Evolutionary conservation across 2,329 filamentous ascomycete genomes (phyloP).

Genomic region (Neophaeococcomyces aloes): DNA sequence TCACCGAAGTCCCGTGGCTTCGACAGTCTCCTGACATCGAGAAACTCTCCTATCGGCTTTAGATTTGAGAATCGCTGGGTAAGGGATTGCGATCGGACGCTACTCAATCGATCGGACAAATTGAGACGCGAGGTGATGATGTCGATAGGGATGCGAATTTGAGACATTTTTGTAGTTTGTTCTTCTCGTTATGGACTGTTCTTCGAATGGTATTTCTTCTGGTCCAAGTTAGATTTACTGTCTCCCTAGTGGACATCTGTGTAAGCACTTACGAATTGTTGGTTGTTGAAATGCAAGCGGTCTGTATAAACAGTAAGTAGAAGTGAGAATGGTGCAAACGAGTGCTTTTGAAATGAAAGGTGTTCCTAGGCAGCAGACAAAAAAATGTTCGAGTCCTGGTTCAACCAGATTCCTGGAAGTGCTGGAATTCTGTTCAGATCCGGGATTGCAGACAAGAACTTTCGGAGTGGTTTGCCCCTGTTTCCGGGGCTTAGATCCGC

Average conservation of each 20-base stretch:
- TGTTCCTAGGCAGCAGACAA: conserved; percentile 1
- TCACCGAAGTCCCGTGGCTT: conserved; percentile 89
- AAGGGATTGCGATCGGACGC: conserved; percentile 68
- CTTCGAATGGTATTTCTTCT: neutral
- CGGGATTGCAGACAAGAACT: neutral
- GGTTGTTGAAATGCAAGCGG: neutral
- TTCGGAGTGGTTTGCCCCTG: neutral
- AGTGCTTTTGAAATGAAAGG: neutral
- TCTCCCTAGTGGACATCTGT: too few species aligned
- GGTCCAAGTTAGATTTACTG: too few species aligned
- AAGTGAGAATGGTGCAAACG: neutral
- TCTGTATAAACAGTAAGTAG: neutral
- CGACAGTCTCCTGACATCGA: conserved; percentile 88
- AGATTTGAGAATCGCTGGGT: conserved; percentile 82
- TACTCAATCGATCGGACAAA: conserved; percentile 71
- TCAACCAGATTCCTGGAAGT: neutral
- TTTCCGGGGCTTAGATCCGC: neutral
- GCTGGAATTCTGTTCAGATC: neutral
- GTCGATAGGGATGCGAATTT: conserved; percentile 88
- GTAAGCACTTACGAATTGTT: neutral
- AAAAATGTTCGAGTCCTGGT: neutral
- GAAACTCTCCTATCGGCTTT: conserved; percentile 81
- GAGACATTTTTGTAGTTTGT: conserved; percentile 49
- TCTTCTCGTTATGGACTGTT: neutral
- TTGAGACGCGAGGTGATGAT: conserved; percentile 84